These are phyloP conservation scores for Gossypium thurberi DNA, from an alignment of 345 rosid species.

Conservation along the genomic window DNA sequence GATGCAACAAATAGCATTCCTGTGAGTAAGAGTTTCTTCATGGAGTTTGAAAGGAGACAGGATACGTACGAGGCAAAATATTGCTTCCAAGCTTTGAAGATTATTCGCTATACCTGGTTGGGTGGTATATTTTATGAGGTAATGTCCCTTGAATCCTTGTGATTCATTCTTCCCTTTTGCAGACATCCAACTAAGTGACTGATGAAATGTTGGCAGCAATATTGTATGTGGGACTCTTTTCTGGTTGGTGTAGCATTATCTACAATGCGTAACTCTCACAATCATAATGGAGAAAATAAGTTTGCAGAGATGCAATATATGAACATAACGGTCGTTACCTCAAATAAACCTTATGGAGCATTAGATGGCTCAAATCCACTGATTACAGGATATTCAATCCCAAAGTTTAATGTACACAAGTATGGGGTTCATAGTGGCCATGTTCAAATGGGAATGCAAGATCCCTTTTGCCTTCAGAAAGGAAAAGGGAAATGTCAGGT, in stretches of 20 bases:
- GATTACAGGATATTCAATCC: slow-evolving; percentile 41
- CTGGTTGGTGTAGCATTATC: slow-evolving; percentile 73
- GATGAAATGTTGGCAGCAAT: slow-evolving; percentile 45
- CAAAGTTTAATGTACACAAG: slow-evolving; percentile 44
- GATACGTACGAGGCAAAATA: slow-evolving; percentile 74
- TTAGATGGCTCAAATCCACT: slow-evolving; percentile 77
- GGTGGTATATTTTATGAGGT: slow-evolving; percentile 55
- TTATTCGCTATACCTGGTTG: slow-evolving; percentile 68
- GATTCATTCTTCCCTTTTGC: neutral
- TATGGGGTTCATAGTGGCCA: slow-evolving; percentile 86
- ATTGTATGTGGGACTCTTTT: slow-evolving; percentile 95
- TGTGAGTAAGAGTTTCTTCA: slow-evolving; percentile 41
- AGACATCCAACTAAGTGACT: neutral
- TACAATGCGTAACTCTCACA: slow-evolving; percentile 41
- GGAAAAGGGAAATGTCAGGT: slow-evolving; percentile 86
- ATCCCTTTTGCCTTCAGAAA: slow-evolving; percentile 53
- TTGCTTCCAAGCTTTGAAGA: slow-evolving; percentile 62
- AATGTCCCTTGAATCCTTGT: neutral
- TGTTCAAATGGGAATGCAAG: slow-evolving; percentile 64
- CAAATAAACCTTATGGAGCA: slow-evolving; percentile 65
- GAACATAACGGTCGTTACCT: slow-evolving; percentile 79
- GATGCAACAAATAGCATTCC: slow-evolving; percentile 95
- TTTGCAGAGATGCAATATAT: slow-evolving; percentile 84
- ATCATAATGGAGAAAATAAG: slow-evolving; percentile 46
- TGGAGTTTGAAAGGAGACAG: slow-evolving; percentile 52